These are phyloP conservation scores for barrel medic (Medicago truncatula) DNA, from an alignment of 306 rosid species.

Conservation along the genomic window DNA sequence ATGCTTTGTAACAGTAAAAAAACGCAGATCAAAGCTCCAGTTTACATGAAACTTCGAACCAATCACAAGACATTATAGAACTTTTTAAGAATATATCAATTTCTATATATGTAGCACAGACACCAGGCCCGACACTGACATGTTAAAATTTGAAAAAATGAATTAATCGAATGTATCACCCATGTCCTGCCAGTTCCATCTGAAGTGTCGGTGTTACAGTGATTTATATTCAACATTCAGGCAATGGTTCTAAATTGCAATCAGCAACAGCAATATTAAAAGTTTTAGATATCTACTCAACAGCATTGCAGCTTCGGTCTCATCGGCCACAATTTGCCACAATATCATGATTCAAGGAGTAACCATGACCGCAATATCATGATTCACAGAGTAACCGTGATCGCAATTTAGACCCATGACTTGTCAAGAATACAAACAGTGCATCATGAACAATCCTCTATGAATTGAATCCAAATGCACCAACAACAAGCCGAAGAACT, in stretches of 20 bases:
- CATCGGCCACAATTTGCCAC: not conserved
- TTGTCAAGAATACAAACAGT: not conserved
- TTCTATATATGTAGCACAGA: not conserved
- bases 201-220: no score
- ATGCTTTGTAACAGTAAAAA: not conserved
- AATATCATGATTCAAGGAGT: not conserved
- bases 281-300: not conserved
- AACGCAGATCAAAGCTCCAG: not conserved
- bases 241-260: not conserved
- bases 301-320: not conserved
- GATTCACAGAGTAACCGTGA: no score
- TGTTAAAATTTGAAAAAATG: no score
- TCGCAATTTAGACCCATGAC: not conserved
- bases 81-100: not conserved
- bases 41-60: conserved; percentile 3
- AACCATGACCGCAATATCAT: not conserved
- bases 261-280: not conserved
- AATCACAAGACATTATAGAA: conserved; percentile 4
- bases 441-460: not conserved
- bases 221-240: not conserved
- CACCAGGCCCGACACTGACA: no score
- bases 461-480: not conserved
- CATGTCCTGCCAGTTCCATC: no score
- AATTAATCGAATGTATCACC: no score
- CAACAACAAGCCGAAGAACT: not conserved